Conservation (phyloP, 306 rosid genomes). For the Delonix regia region DNA sequence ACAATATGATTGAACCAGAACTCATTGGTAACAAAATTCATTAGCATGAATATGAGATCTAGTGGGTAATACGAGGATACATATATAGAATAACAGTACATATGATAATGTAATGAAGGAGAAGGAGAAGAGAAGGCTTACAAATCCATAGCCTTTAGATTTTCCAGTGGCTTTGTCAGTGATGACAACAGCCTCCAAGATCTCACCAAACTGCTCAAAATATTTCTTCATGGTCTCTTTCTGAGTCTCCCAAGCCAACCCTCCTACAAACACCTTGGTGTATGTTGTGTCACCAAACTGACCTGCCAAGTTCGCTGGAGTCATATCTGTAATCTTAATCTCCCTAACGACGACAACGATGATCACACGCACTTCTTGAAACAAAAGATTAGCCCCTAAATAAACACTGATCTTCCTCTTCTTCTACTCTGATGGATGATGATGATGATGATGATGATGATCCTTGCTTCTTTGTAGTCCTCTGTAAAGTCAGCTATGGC, state of each 20-base stretch:
- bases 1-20: too few species aligned
- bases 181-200: constrained; percentile 99
- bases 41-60: neutral
- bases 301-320: constrained; percentile 73
- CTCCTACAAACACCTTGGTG: constrained; percentile 97
- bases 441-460: neutral
- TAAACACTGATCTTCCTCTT: neutral
- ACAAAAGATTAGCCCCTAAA: neutral
- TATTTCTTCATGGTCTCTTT: constrained; percentile 97
- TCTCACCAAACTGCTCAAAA: constrained; percentile 96
- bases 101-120: neutral
- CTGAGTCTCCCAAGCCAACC: constrained; percentile 99
- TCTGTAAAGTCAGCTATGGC: constrained; percentile 19
- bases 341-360: neutral
- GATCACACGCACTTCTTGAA: neutral
- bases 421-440: neutral
- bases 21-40: neutral
- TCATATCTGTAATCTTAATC: constrained; percentile 39
- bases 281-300: constrained; percentile 98
- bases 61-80: too few species aligned
- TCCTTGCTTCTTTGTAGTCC: neutral
- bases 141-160: constrained; percentile 99
- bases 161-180: constrained; percentile 97
- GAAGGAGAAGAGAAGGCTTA: constrained; percentile 34
- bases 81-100: neutral